Conservation (phyloP, 192 early-diverging fungal species). For the Umbelopsis isabellina region DNA sequence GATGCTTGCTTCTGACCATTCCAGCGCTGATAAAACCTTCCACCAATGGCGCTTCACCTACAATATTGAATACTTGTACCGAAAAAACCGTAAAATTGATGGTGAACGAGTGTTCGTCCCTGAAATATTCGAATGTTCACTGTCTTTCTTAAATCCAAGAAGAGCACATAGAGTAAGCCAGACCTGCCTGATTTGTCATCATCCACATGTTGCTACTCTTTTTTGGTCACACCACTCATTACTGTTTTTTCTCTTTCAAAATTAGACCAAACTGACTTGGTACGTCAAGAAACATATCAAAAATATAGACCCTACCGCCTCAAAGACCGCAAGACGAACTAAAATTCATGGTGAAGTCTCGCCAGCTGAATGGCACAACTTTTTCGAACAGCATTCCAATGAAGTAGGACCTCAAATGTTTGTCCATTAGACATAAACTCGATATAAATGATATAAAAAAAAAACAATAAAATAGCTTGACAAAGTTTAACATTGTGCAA, state of each 20-base stretch:
- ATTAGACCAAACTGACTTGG: slow-evolving; percentile 26
- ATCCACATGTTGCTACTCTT: not conserved
- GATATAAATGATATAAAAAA: not conserved
- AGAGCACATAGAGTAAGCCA: slow-evolving; percentile 39
- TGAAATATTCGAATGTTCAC: slow-evolving; percentile 42
- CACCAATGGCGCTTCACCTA: slow-evolving; percentile 43
- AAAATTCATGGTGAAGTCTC: slow-evolving; percentile 22
- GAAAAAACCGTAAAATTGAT: slow-evolving; percentile 44
- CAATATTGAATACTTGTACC: slow-evolving; percentile 44
- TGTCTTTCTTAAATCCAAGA: slow-evolving; percentile 46
- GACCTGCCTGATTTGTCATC: not conserved
- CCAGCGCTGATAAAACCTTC: slow-evolving; percentile 24
- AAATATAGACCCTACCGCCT: not conserved
- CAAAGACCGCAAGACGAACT: slow-evolving; percentile 12
- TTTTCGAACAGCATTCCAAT: not conserved
- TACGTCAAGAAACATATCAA: slow-evolving; percentile 24
- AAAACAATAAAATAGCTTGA: not conserved
- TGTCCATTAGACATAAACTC: not conserved
- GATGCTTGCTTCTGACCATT: slow-evolving; percentile 42
- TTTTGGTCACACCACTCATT: not conserved
- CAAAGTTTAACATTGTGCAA: no score
- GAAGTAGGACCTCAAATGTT: slow-evolving; percentile 4
- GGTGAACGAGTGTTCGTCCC: slow-evolving; percentile 47
- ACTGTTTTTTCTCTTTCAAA: not conserved
- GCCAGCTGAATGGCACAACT: slow-evolving; percentile 25